Conservation (phyloP, 495 filamentous ascomycete genomes). For the Talaromyces adpressus region DNA sequence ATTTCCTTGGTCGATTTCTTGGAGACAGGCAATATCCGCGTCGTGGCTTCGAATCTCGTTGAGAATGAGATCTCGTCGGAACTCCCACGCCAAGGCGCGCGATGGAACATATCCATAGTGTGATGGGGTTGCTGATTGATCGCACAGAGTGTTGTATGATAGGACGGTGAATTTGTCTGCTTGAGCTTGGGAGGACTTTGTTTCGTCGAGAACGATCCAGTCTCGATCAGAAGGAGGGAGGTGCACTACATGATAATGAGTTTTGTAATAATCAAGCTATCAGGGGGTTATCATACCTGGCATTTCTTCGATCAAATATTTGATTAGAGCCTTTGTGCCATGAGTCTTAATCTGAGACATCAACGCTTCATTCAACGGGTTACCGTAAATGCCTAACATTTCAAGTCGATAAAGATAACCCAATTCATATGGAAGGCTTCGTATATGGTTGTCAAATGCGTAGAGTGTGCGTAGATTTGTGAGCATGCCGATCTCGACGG, state of each 20-base stretch:
- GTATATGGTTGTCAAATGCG: conserved; percentile 84
- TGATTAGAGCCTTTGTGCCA: conserved; percentile 79
- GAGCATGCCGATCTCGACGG: conserved; percentile 93
- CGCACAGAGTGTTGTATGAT: conserved; percentile 92
- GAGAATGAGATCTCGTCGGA: conserved; percentile 72
- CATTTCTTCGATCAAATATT: conserved; percentile 71
- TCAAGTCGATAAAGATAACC: conserved; percentile 82
- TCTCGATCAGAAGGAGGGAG: conserved; percentile 68
- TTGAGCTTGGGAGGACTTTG: conserved; percentile 25
- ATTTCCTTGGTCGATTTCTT: conserved; percentile 84
- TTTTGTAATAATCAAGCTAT: background rate
- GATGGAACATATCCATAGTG: conserved; percentile 87
- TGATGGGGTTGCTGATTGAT: conserved; percentile 73
- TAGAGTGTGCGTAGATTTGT: conserved; percentile 72
- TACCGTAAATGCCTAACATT: conserved; percentile 86
- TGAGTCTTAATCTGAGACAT: conserved; percentile 75
- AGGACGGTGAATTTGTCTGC: conserved; percentile 66
- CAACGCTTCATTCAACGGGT: conserved; percentile 65
- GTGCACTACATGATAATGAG: conserved; percentile 25
- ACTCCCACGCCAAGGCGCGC: conserved; percentile 74
- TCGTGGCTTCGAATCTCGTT: conserved; percentile 70
- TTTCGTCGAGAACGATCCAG: conserved; percentile 62
- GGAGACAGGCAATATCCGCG: conserved; percentile 84
- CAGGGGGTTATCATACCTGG: conserved; percentile 48
- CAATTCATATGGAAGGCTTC: conserved; percentile 73